Evolutionary conservation across 1,284 basidiomycete genomes (phyloP), one percentile per base, ranked within the genome.

Genomic region (Stereum hirsutum): DNA sequence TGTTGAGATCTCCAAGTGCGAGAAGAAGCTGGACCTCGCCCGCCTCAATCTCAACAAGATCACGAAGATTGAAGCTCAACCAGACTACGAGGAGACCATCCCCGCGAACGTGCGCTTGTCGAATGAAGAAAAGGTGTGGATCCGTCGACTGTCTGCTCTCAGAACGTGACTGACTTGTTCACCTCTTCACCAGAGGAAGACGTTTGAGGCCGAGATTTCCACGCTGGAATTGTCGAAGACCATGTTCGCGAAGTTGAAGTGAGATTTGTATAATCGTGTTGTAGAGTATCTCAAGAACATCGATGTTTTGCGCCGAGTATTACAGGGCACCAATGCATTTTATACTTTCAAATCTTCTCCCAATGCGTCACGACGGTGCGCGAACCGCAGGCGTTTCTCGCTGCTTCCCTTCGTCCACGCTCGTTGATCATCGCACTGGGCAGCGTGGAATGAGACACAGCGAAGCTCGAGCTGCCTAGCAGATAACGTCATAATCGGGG

Each of bases 21-120:
- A 89, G 56, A 95, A 93, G 75, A 93, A 91, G 64, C 72, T 87
- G 1, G 75, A 81, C 26, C 64, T 93, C 5, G 79, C 78, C 5
- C 67, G 72, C 43, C 54, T 86, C 46, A 82, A 78, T 52, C 66
- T 86, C 33, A 78, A 82, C 31, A 96, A 94, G 69, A 64, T 94
- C 26, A 54, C 69, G 49, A 91, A 90, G 63, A 60, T 81, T n/a
- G 77, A 84, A 50, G 65, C 74, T 5, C 81, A 85, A 49, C 63
- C 80, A 1, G 86, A 89, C 55, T 95, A 95, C 59, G 75, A 78
- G 57, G 70, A 72, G 21, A 86, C 82, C 45, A 81, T 94, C 11
- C 89, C 90, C 0, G 80, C 72, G 46, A 78, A 78, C 46, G 90
- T 94, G 27, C 74, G 85, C 39, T 59, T 71, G 5, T 64, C 72